Percentiles rank a stretch among this genome's conserved stretches.
Evolutionary conservation across 1,139 yeast genomes (phyloP).

Genomic region (Blastobotrys serpentis): DNA sequence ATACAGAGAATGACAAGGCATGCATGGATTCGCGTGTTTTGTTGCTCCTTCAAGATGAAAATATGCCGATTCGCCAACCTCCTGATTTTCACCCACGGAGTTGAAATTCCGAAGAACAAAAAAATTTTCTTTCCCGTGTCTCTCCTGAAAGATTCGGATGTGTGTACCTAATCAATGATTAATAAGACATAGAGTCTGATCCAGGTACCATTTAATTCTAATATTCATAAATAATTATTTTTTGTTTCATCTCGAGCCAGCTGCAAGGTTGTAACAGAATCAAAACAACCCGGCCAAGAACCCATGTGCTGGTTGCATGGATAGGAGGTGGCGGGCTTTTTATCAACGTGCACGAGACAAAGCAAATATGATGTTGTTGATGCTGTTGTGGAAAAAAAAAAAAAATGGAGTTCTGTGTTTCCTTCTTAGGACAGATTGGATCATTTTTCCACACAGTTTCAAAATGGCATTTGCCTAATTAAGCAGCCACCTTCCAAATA

Average conservation of each 20-base stretch:
- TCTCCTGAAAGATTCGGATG: too few relatives aligned
- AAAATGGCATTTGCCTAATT: background rate
- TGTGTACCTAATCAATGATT: too few relatives aligned
- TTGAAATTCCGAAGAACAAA: background rate
- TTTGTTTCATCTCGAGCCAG: background rate
- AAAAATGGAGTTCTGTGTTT: background rate
- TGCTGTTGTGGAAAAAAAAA: too few relatives aligned
- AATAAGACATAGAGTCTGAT: background rate
- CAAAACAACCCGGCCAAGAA: conserved; percentile 1
- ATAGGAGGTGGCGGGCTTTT: background rate
- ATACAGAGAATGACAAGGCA: too few relatives aligned
- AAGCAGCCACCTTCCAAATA: background rate
- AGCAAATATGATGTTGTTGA: background rate
- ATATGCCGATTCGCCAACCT: too few relatives aligned
- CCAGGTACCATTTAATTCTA: conserved; percentile 1
- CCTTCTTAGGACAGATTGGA: background rate
- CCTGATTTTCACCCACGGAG: too few relatives aligned
- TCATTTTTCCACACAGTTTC: background rate
- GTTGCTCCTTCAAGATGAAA: too few relatives aligned
- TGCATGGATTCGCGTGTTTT: too few relatives aligned
- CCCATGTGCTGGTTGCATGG: background rate
- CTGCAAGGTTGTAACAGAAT: conserved; percentile 3
- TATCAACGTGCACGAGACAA: background rate
- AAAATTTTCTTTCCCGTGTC: background rate
- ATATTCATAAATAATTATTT: too few relatives aligned